These are phyloP conservation scores for Leishmania guyanensis DNA, from an alignment of 208 protist genomes.

Conservation along the genomic window DNA sequence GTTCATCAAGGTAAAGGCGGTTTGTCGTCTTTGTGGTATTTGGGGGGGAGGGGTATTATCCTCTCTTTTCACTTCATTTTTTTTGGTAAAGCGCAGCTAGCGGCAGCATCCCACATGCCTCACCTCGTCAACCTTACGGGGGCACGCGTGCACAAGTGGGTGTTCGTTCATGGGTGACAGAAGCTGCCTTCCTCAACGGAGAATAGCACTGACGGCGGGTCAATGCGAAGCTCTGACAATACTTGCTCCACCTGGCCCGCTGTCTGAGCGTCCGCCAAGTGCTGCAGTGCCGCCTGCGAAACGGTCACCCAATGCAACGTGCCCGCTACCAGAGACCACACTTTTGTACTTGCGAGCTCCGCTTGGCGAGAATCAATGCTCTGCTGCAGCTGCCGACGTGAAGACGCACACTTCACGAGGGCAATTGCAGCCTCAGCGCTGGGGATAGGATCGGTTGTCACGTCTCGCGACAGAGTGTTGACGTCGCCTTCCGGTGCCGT, in stretches of 20 bases:
- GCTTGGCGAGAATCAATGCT: background rate
- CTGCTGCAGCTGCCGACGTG: background rate
- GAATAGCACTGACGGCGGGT: slow-evolving; percentile 23
- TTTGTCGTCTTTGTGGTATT: background rate
- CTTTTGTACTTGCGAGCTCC: background rate
- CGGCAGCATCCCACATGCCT: background rate
- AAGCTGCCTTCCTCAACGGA: slow-evolving; percentile 28
- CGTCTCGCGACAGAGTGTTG: background rate
- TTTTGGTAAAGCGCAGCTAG: background rate
- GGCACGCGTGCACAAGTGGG: background rate
- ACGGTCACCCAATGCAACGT: slow-evolving; percentile 34
- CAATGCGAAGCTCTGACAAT: slow-evolving; percentile 32
- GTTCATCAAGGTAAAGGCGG: background rate
- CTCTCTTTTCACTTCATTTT: background rate
- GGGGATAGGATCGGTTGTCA: background rate
- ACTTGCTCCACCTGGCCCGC: slow-evolving; percentile 26
- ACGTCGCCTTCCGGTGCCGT: background rate
- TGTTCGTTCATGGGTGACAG: background rate
- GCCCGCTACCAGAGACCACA: slow-evolving; percentile 16
- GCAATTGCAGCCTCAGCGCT: background rate
- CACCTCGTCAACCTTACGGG: background rate
- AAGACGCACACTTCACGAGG: background rate
- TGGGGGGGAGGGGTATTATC: too few relatives aligned
- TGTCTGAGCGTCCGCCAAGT: slow-evolving; percentile 12
- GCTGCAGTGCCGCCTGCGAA: slow-evolving; percentile 21